A percentile compares a stretch with the other conserved stretches of the same genome.
phyloP scores from a whole-genome alignment of 768 basidiomycete genomes.

The Leccinum variicolor region DNA sequence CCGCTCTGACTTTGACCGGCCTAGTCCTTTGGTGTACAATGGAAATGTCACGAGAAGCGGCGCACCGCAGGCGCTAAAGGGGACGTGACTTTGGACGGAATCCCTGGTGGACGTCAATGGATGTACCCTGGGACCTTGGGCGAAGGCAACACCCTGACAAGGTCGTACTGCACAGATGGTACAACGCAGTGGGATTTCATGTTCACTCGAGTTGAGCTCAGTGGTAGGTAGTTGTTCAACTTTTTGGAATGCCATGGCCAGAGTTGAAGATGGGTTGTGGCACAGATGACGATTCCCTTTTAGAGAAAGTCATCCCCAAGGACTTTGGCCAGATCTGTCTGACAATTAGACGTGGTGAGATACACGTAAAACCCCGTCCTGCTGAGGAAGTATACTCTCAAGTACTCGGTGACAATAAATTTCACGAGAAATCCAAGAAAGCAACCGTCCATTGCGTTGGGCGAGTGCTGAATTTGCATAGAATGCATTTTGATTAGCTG shows the following conservation, averaged over 20 bases:
- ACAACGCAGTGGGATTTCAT: not conserved
- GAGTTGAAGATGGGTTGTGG: not conserved
- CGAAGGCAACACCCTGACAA: not conserved
- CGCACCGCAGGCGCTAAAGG: not conserved
- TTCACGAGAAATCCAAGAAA: conserved; percentile 24
- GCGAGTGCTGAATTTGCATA: conserved; percentile 3
- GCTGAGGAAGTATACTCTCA: fast-evolving
- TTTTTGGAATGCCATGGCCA: not conserved
- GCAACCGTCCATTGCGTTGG: conserved; percentile 15
- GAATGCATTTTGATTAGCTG: not conserved
- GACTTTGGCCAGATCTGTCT: conserved; percentile 16
- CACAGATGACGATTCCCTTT: conserved; percentile 21
- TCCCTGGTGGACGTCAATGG: not conserved
- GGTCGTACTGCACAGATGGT: not conserved
- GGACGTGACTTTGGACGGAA: not conserved
- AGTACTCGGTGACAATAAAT: not conserved
- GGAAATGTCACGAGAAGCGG: not conserved
- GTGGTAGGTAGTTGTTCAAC: not conserved
- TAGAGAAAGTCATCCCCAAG: conserved; percentile 2
- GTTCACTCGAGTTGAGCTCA: not conserved
- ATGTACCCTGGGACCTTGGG: not conserved
- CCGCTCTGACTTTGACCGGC: not conserved
- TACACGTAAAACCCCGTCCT: too few species aligned
- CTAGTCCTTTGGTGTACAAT: not conserved
- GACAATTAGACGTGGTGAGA: not conserved